Percentiles rank a stretch among this genome's conserved stretches.
Conservation (phyloP, 176 grass and related monocot species). For the Phyllostachys edulis region DNA sequence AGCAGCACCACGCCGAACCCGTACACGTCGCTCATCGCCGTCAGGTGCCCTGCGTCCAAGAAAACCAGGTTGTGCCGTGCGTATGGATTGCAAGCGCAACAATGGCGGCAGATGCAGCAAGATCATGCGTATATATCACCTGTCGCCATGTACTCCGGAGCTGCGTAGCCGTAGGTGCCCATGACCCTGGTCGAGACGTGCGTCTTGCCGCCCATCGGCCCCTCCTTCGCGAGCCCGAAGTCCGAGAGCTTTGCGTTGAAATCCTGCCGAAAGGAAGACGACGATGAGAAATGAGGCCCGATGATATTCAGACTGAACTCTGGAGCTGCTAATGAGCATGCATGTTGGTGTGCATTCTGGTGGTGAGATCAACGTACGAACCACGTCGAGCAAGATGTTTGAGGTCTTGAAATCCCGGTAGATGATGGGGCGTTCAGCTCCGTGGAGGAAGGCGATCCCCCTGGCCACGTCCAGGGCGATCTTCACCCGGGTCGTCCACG, state of each 20-base stretch:
- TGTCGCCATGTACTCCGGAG: conserved; percentile 78
- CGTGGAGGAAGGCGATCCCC: conserved; percentile 81
- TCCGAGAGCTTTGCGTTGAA: conserved; percentile 82
- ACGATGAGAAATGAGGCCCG: no score
- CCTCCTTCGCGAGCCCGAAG: conserved; percentile 85
- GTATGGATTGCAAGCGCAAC: no score
- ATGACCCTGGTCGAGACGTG: conserved; percentile 83
- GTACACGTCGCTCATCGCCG: conserved; percentile 86
- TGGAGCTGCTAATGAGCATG: no score
- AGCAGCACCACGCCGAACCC: conserved; percentile 83
- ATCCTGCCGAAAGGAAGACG: conserved; percentile 17
- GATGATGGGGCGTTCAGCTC: conserved; percentile 55
- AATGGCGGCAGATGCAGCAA: no score
- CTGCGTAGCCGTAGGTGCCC: conserved; percentile 86
- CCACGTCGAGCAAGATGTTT: conserved; percentile 74
- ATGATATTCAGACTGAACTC: no score
- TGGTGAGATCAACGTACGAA: neutral
- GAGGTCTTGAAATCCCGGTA: conserved; percentile 91
- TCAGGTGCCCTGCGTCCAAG: conserved; percentile 59
- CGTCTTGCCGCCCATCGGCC: conserved; percentile 63
- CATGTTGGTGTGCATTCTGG: no score
- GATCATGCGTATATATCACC: neutral
- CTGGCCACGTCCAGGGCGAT: conserved; percentile 57
- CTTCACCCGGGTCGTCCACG: conserved; percentile 54
- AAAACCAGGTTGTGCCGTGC: neutral